These are phyloP conservation scores for Erucastrum elatum DNA, from an alignment of 345 rosid species.

Conservation along the genomic window DNA sequence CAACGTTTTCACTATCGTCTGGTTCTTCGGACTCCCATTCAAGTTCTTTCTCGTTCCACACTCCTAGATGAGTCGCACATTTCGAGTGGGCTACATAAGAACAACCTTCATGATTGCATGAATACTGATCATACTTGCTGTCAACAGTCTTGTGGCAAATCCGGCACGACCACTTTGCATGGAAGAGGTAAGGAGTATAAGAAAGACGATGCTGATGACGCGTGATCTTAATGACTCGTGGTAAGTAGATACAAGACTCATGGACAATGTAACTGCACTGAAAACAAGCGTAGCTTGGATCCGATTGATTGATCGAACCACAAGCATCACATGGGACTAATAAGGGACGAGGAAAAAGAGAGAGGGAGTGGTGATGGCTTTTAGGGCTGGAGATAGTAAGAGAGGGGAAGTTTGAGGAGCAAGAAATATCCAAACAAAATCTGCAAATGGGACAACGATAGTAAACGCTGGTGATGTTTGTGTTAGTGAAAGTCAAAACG, in stretches of 20 bases:
- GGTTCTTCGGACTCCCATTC: not conserved
- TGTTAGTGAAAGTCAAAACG: too few relatives aligned
- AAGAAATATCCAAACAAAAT: not conserved
- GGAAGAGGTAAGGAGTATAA: not conserved
- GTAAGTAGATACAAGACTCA: not conserved
- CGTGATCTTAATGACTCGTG: not conserved
- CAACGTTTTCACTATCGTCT: not conserved
- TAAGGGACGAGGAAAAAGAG: not conserved
- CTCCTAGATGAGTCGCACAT: not conserved
- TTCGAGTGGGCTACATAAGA: conserved; percentile 1
- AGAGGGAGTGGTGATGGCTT: conserved; percentile 4
- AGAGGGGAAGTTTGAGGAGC: not conserved
- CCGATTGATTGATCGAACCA: not conserved
- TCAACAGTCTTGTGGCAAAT: not conserved
- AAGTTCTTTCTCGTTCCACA: not conserved
- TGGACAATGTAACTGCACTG: conserved; percentile 4
- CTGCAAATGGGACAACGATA: conserved; percentile 1
- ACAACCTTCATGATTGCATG: not conserved
- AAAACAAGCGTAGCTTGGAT: not conserved
- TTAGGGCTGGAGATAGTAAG: not conserved
- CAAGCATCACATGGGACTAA: not conserved
- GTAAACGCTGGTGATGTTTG: too few relatives aligned
- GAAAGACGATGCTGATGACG: conserved; percentile 6
- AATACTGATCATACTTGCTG: not conserved
- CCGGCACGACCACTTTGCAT: not conserved